Evolutionary conservation across 805 yeast species (phyloP), one percentile per base, ranked within the genome.

Genomic region (Teunomyces barrocoloradensis): DNA sequence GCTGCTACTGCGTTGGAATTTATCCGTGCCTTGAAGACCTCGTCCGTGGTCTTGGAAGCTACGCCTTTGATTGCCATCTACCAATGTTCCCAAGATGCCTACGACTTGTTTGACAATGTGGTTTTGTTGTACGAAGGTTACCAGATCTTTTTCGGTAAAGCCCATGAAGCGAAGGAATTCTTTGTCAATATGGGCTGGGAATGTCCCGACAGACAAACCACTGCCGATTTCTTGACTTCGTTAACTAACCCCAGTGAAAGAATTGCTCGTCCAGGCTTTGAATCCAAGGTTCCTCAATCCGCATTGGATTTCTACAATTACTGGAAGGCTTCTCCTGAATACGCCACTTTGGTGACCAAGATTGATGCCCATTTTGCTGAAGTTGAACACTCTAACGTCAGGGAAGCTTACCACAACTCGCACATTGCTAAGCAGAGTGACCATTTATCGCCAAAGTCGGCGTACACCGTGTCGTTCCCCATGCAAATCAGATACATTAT

Each of bases 1-100:
- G 78, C 92, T 3, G 85, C 92, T 4, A 87, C 92, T 36, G 94
- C 95, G 4, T 71, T 84, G 49, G 90, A 85, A 59, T 87, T 80
- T 57, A 73, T 85, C 25, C 73, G 80, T 50, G 83, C 88, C 20
- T 71, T 87, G 48, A 80, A 85, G 56, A 75, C 80, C 2, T 68
- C 79, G 12, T 82, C 89, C 4, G 65, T 72, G 30, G 63, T 82
- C 61, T 65, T 78, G 51, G 73, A 79, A 40, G 68, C 78, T 9
- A 74, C 85, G n/a, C 81, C 85, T 11, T 64, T 83, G 51, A 82
- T 83, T 47, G 82, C 87, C 30, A 80, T 82, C 53, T 84, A 84
- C 58, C 89, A 83, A 63, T 85, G 87, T 38, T 80, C 85, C 50
- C 84, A 83, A 63, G 80, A 77, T 50, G 81, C 82, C 40, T 84